A percentile compares a stretch with the other conserved stretches of the same genome.
Evolutionary conservation across 345 rosid genomes (phyloP).

Genomic region (Syzygium grande): DNA sequence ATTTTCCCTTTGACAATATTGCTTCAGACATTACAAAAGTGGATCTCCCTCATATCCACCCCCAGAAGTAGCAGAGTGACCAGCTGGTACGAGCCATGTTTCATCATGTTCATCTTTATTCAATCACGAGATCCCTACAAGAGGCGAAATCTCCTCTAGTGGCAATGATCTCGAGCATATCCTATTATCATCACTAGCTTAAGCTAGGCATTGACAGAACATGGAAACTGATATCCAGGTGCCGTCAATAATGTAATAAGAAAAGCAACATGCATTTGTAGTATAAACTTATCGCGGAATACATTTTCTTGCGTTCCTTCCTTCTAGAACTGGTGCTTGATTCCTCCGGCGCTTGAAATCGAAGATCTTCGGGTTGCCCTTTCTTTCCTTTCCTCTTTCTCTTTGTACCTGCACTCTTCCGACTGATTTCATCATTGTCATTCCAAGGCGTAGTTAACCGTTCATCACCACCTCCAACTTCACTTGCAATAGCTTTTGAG

Average conservation of each 20-base stretch:
- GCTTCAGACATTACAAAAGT: too few species aligned
- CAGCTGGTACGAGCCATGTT: neutral
- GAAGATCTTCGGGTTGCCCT: slow-evolving; percentile 51
- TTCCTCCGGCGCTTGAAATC: slow-evolving; percentile 38
- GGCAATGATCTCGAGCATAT: neutral
- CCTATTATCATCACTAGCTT: neutral
- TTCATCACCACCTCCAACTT: slow-evolving; percentile 13
- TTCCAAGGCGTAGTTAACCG: neutral
- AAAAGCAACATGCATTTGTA: neutral
- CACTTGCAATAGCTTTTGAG: slow-evolving; percentile 1
- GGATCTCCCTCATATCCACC: too few species aligned
- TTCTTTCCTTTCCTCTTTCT: slow-evolving; percentile 65
- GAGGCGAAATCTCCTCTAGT: neutral
- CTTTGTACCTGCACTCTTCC: slow-evolving; percentile 20
- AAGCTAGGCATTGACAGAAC: neutral
- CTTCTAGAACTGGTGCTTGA: slow-evolving; percentile 33
- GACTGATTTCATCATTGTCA: slow-evolving; percentile 7
- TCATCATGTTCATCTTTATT: neutral
- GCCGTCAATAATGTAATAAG: neutral
- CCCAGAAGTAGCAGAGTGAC: too few species aligned
- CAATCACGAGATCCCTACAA: neutral
- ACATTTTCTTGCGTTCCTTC: slow-evolving; percentile 29
- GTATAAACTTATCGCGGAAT: neutral
- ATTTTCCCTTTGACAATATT: too few species aligned
- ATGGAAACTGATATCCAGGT: neutral